These are phyloP conservation scores for Tremella fuciformis DNA, from an alignment of 768 basidiomycete genomes.

Conservation along the genomic window DNA sequence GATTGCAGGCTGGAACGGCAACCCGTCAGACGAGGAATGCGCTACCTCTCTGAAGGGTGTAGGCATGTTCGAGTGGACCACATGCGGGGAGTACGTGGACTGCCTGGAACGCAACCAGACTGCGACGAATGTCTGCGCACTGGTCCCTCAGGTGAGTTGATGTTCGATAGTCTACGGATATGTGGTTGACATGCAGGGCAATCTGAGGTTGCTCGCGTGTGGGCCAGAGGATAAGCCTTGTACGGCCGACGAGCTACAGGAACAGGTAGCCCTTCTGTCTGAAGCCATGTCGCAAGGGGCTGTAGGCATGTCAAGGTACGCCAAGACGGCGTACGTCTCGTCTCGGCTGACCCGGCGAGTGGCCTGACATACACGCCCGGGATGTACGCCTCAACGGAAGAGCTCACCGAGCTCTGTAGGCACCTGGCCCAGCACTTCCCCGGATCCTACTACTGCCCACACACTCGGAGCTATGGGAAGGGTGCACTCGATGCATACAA, in stretches of 20 bases:
- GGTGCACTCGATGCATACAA: conserved; percentile 40
- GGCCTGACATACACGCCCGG: conserved; percentile 50
- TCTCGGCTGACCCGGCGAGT: conserved; percentile 7
- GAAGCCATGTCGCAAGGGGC: conserved; percentile 44
- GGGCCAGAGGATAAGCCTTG: conserved; percentile 39
- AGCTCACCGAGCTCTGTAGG: conserved; percentile 37
- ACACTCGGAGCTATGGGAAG: conserved; percentile 46
- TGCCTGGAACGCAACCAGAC: conserved; percentile 43
- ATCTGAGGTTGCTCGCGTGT: conserved; percentile 44
- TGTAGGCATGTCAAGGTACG: conserved; percentile 48
- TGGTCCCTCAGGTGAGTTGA: conserved; percentile 41
- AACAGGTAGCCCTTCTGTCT: conserved; percentile 35
- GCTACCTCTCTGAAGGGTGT: conserved; percentile 12
- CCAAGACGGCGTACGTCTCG: neutral
- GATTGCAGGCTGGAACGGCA: conserved; percentile 51
- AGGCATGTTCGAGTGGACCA: conserved; percentile 44
- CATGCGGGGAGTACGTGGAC: conserved; percentile 38
- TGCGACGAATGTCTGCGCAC: conserved; percentile 45
- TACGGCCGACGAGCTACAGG: conserved; percentile 28
- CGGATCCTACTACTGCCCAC: conserved; percentile 46
- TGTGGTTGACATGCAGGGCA: conserved; percentile 29
- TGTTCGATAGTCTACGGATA: no score
- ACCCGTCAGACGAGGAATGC: conserved; percentile 39
- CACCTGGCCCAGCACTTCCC: conserved; percentile 32
- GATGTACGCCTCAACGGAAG: conserved; percentile 49